Evolutionary conservation across 805 yeast species (phyloP), one percentile per base, ranked within the genome.

Genomic region (Hanseniaspora guilliermondii): DNA sequence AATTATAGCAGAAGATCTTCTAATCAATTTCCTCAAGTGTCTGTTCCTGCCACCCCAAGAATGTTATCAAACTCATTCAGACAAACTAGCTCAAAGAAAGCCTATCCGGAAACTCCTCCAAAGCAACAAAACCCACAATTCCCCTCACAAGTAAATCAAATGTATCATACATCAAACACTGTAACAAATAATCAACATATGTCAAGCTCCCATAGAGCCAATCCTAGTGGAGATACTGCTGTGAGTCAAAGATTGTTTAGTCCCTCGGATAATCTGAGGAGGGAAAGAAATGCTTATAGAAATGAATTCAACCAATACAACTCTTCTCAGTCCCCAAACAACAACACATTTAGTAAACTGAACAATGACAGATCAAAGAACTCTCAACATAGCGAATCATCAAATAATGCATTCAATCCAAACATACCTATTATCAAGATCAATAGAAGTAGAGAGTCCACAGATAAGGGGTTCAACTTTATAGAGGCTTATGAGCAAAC

Each of bases 41-140:
- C 63, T 9, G 76, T 73, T 4, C 85, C 84, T 2, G 86, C 86
- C 1, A 81, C 87, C 1, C 85, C 86, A 8, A 68, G 86, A 60
- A 82, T 82, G 86, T 67, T 81, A 47, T 72, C 84, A 6, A 39
- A 36, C 19, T 41, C 45, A 17, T 46, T 46, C 19, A 46, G 42
- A 24, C 47, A 49, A n/a, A 27, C 47, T 16, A 50, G 41, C 21
- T 19, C 27, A 6, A 36, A 37, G 17, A 50, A 42, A 27, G n/a
- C 30, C n/a, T 37, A n/a, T 17, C 55, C 49, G 4, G 38, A 42
- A 21, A 52, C 49, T 14, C 57, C 44, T 33, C 52, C 49, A 17
- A 36, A 21, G 16, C 52, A 54, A 40, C 57, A 52, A 21, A 55
- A 53, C 11, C 47, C 53, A 4, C 53, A 37, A 32, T 30, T 32